These are phyloP conservation scores for Mrakia hoshinonis DNA, from an alignment of 768 basidiomycete species.

Conservation along the genomic window DNA sequence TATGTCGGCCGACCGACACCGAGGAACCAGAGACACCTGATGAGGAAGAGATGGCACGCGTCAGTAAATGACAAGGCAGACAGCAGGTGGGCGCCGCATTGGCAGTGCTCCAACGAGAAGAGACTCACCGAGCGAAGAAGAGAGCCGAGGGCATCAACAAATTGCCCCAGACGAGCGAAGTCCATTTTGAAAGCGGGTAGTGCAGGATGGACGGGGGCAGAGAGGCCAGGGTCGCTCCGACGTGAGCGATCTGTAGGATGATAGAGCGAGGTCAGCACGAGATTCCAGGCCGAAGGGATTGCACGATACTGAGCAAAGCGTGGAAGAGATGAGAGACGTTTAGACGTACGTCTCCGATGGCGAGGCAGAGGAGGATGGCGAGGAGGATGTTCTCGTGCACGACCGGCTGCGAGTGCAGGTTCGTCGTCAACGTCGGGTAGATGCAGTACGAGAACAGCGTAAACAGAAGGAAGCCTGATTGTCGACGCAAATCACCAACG, in stretches of 20 bases:
- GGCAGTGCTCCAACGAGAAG: too few relatives aligned
- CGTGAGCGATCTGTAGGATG: conserved; percentile 23
- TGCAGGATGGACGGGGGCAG: conserved; percentile 34
- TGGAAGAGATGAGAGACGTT: not conserved
- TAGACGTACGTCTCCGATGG: conserved; percentile 36
- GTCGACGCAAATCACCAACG: not conserved
- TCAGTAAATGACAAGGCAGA: too few relatives aligned
- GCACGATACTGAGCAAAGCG: conserved; percentile 30
- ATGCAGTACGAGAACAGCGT: conserved; percentile 37
- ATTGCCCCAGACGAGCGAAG: conserved; percentile 36
- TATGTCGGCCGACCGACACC: conserved; percentile 21
- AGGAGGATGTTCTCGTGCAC: conserved; percentile 36
- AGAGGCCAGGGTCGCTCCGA: conserved; percentile 35
- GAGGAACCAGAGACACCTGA: conserved; percentile 20
- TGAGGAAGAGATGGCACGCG: too few relatives aligned
- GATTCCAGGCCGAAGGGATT: too few relatives aligned
- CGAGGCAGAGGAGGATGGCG: conserved; percentile 37
- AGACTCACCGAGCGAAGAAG: conserved; percentile 33
- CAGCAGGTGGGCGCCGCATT: too few relatives aligned
- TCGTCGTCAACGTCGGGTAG: conserved; percentile 32
- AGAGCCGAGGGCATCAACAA: conserved; percentile 35
- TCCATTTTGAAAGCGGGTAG: conserved; percentile 34
- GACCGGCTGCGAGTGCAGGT: conserved; percentile 27
- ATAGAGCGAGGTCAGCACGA: too few relatives aligned
- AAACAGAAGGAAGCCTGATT: conserved; percentile 36